Conservation (phyloP, 805 yeast species). For the Candida dendrica region DNA sequence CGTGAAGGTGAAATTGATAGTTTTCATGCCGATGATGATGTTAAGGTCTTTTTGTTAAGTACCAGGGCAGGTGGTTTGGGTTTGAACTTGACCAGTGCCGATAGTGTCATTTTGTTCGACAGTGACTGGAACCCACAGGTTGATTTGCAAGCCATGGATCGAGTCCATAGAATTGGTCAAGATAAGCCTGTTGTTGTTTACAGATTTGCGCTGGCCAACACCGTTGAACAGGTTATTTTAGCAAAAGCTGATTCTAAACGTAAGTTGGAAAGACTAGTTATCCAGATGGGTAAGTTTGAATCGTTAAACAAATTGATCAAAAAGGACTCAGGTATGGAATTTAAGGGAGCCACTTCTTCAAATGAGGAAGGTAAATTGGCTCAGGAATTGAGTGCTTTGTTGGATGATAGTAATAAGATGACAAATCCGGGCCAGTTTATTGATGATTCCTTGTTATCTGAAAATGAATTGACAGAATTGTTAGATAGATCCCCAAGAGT, state of each 20-base stretch:
- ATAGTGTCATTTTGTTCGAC: slow-evolving; percentile 83
- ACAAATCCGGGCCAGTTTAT: slow-evolving; percentile 23
- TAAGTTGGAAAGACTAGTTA: slow-evolving; percentile 67
- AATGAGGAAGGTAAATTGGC: slow-evolving; percentile 26
- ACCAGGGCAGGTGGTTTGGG: slow-evolving; percentile 97
- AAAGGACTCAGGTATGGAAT: slow-evolving; percentile 20
- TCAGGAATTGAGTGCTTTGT: slow-evolving; percentile 31
- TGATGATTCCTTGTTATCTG: slow-evolving; percentile 14
- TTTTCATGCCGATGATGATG: slow-evolving; percentile 30
- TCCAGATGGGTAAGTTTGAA: slow-evolving; percentile 55
- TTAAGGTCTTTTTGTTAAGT: slow-evolving; percentile 62
- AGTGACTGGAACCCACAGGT: slow-evolving; percentile 98
- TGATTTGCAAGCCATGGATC: slow-evolving; percentile 92
- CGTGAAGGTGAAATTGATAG: slow-evolving; percentile 55
- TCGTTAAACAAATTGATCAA: slow-evolving; percentile 30
- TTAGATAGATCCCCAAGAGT: slow-evolving; percentile 40
- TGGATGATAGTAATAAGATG: slow-evolving; percentile 33
- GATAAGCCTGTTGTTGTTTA: slow-evolving; percentile 73
- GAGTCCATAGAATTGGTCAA: slow-evolving; percentile 94
- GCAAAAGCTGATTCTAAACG: slow-evolving; percentile 77
- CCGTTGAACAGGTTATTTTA: slow-evolving; percentile 78
- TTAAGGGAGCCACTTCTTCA: slow-evolving; percentile 9
- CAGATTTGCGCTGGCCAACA: slow-evolving; percentile 67
- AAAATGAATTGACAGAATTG: slow-evolving; percentile 41
- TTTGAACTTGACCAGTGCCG: slow-evolving; percentile 78